phyloP scores from a whole-genome alignment of 805 yeast genomes.

The Kodamaea laetipori region DNA sequence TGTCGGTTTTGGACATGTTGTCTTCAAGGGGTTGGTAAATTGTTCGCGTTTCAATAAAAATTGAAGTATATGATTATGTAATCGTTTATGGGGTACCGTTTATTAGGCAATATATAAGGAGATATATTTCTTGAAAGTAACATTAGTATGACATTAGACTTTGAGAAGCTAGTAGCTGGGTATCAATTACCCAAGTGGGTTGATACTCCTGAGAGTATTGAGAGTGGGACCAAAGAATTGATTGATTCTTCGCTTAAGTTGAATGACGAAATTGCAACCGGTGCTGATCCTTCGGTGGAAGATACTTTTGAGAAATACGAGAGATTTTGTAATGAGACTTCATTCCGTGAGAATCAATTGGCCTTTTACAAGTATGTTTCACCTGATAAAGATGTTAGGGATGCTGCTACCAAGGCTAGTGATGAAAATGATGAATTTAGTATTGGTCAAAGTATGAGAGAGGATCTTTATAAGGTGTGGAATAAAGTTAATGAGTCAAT shows the following conservation, averaged over 20 bases:
- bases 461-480: conserved; percentile 62
- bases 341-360: conserved; percentile 50
- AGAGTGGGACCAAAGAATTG: conserved; percentile 43
- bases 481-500: conserved; percentile 49
- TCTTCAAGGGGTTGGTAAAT: neutral
- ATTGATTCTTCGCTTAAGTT: conserved; percentile 46
- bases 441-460: conserved; percentile 67
- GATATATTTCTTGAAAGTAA: neutral
- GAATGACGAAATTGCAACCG: conserved; percentile 55
- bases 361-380: conserved; percentile 77
- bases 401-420: conserved; percentile 67
- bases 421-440: conserved; percentile 54
- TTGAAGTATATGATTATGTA: neutral
- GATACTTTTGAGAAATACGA: conserved; percentile 57
- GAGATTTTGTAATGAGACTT: conserved; percentile 50
- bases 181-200: conserved; percentile 46
- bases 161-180: conserved; percentile 6
- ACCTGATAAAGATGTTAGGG: conserved; percentile 61
- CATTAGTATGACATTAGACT: conserved; percentile 11
- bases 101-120: neutral
- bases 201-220: conserved; percentile 54
- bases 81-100: conserved; percentile 1
- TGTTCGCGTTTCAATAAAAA: neutral
- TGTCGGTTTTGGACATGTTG: conserved; percentile 42
- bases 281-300: conserved; percentile 55